These are phyloP conservation scores for Protomyces gravidus DNA, from an alignment of 1,139 yeast species.

Conservation along the genomic window DNA sequence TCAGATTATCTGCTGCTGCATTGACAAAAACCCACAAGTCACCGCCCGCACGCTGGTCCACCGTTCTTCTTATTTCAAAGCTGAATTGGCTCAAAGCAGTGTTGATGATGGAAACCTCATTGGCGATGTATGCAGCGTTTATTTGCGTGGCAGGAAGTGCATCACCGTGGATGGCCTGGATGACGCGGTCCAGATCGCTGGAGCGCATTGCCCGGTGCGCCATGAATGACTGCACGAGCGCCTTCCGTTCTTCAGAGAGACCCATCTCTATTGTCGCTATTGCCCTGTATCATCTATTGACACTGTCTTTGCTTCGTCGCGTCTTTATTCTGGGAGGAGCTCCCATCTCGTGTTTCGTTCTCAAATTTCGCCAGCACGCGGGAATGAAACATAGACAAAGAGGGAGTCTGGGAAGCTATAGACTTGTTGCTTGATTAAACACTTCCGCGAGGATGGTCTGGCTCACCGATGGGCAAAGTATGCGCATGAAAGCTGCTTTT, in stretches of 20 bases:
- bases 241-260: slow-evolving; percentile 4
- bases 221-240: slow-evolving; percentile 7
- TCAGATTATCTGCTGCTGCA: slow-evolving; percentile 21
- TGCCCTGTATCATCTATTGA: background rate
- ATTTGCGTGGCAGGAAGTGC: background rate
- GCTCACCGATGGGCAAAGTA: slow-evolving; percentile 31
- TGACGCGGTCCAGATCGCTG: slow-evolving; percentile 7
- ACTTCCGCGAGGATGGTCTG: no score
- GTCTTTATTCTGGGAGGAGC: background rate
- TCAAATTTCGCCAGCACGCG: no score
- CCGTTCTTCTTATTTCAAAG: slow-evolving; percentile 18
- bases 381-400: no score
- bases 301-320: background rate
- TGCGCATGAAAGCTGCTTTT: background rate
- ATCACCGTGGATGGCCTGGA: background rate
- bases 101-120: slow-evolving; percentile 41
- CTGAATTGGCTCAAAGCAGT: slow-evolving; percentile 12
- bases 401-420: no score
- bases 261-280: background rate
- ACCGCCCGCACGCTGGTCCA: slow-evolving; percentile 17
- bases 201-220: slow-evolving; percentile 1
- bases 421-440: no score
- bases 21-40: slow-evolving; percentile 25
- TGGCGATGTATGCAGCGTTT: slow-evolving; percentile 43
- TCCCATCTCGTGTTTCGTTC: no score